Percentiles rank a stretch among this genome's conserved stretches.
Conservation (phyloP, 1,284 basidiomycete genomes). For the Fomes fomentarius region DNA sequence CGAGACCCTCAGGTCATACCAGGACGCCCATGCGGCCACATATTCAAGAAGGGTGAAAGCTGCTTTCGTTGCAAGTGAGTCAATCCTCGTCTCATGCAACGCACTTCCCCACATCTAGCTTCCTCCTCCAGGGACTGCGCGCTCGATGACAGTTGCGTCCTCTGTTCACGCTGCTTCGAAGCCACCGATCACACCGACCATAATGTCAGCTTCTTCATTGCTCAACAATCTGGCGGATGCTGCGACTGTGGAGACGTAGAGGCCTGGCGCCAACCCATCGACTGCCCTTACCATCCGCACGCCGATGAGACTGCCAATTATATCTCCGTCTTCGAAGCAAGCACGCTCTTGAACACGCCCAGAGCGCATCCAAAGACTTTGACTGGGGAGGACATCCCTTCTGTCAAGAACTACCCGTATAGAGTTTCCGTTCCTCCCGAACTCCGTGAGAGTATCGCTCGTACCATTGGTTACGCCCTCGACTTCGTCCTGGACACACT, state of each 20-base stretch:
- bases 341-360: slow-evolving; percentile 33
- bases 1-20: slow-evolving; percentile 60
- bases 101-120: too few species aligned
- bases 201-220: slow-evolving; percentile 90
- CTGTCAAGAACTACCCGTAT: slow-evolving; percentile 60
- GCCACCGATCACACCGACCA: slow-evolving; percentile 83
- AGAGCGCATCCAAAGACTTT: slow-evolving; percentile 38
- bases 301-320: slow-evolving; percentile 28
- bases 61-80: slow-evolving; percentile 92
- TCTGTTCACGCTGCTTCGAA: slow-evolving; percentile 89
- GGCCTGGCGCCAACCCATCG: slow-evolving; percentile 74
- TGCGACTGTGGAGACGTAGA: slow-evolving; percentile 93
- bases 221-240: slow-evolving; percentile 88
- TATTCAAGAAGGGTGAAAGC: slow-evolving; percentile 84
- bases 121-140: slow-evolving; percentile 76
- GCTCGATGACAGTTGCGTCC: slow-evolving; percentile 84
- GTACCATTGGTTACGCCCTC: slow-evolving; percentile 77
- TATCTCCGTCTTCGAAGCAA: slow-evolving; percentile 32
- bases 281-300: slow-evolving; percentile 73
- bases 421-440: slow-evolving; percentile 62
- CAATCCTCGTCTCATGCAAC: background rate
- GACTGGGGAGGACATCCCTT: slow-evolving; percentile 52
- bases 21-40: slow-evolving; percentile 73
- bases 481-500: slow-evolving; percentile 88
- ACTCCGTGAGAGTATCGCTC: slow-evolving; percentile 71